Conservation (phyloP, 495 filamentous ascomycete genomes). For the Penicillium arizonense region DNA sequence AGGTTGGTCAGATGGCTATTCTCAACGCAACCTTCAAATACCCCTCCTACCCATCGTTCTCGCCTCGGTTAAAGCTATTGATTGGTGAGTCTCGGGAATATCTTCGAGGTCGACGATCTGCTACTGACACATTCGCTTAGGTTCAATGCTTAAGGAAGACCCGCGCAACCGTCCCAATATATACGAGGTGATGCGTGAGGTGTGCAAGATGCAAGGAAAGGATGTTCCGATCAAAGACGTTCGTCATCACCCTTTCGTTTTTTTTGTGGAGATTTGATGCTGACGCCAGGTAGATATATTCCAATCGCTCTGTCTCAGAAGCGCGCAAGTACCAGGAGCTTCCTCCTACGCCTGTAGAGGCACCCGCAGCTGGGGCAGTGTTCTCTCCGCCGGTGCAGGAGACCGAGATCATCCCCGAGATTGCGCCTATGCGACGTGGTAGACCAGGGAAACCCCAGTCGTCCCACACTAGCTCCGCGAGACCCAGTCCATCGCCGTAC, state of each 20-base stretch:
- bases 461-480: constrained; percentile 43
- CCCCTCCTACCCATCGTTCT: constrained; percentile 83
- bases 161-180: constrained; percentile 85
- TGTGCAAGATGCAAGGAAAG: constrained; percentile 82
- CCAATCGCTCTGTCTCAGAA: constrained; percentile 63
- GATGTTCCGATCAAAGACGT: constrained; percentile 92
- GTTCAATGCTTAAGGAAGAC: constrained; percentile 85
- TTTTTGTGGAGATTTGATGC: constrained; percentile 3
- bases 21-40: constrained; percentile 94
- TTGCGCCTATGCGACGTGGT: constrained; percentile 91
- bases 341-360: constrained; percentile 50
- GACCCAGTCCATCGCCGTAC: constrained; percentile 72
- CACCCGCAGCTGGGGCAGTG: constrained; percentile 67
- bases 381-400: constrained; percentile 65
- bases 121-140: constrained; percentile 43
- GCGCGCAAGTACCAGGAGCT: constrained; percentile 60
- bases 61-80: constrained; percentile 83
- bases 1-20: constrained; percentile 97
- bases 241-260: constrained; percentile 29
- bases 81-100: constrained; percentile 64
- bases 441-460: constrained; percentile 61
- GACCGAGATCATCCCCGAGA: constrained; percentile 77
- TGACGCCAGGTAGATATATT: constrained; percentile 68
- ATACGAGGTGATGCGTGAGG: constrained; percentile 84
- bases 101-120: not conserved